Percentiles rank a stretch among this genome's conserved stretches.
Conservation (phyloP, 805 yeast species). For the Vanderwaltozyma polyspora region DNA sequence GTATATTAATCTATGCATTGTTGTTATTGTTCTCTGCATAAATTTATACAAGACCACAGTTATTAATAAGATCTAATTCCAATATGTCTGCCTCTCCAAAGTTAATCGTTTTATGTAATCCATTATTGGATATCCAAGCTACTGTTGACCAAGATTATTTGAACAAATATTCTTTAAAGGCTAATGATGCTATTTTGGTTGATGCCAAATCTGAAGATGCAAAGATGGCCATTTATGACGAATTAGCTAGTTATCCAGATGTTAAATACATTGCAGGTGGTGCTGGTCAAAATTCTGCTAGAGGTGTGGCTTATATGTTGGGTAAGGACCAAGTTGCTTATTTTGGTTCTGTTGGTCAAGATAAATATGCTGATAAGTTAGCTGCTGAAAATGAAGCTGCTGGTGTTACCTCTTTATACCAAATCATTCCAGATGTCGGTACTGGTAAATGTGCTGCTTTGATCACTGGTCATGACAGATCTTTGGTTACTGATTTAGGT, state of each 20-base stretch:
- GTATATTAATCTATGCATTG: no score
- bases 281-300: slow-evolving; percentile 97
- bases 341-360: slow-evolving; percentile 95
- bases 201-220: slow-evolving; percentile 48
- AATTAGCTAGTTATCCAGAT: slow-evolving; percentile 49
- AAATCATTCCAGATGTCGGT: slow-evolving; percentile 60
- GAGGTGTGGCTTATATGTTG: slow-evolving; percentile 92
- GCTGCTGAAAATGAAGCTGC: slow-evolving; percentile 74
- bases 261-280: slow-evolving; percentile 90
- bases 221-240: slow-evolving; percentile 79
- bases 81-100: slow-evolving; percentile 1
- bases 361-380: slow-evolving; percentile 72
- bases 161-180: slow-evolving; percentile 72
- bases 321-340: slow-evolving; percentile 77
- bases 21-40: no score
- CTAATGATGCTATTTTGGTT: slow-evolving; percentile 82
- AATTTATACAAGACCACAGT: no score
- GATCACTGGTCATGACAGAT: slow-evolving; percentile 78
- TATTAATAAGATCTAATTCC: no score
- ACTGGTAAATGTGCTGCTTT: slow-evolving; percentile 99
- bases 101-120: slow-evolving; percentile 84
- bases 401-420: slow-evolving; percentile 81
- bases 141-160: slow-evolving; percentile 58
- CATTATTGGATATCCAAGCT: slow-evolving; percentile 78
- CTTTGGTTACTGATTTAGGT: slow-evolving; percentile 88